These are phyloP conservation scores for Leishmania mexicana DNA, from an alignment of 208 protist genomes.

Conservation along the genomic window DNA sequence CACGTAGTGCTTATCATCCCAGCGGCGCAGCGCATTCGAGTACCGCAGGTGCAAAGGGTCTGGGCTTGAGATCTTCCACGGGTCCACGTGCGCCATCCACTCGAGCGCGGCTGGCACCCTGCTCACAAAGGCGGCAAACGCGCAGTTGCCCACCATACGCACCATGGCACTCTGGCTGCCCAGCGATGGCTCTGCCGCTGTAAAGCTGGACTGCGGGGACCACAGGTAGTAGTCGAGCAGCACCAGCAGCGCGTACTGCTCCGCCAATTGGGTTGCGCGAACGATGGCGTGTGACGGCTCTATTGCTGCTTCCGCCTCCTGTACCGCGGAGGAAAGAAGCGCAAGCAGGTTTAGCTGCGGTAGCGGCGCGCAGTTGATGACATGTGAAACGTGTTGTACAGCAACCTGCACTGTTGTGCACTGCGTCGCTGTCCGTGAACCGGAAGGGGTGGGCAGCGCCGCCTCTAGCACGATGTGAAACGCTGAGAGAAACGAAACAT, in stretches of 20 bases:
- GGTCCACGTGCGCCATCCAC: constrained; percentile 74
- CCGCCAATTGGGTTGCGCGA: constrained; percentile 29
- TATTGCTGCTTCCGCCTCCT: constrained; percentile 9
- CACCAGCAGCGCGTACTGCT: constrained; percentile 70
- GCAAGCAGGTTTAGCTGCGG: constrained; percentile 13
- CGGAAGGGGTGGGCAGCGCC: constrained; percentile 1
- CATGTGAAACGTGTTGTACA: neutral
- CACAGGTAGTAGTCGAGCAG: constrained; percentile 65
- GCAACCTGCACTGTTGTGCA: constrained; percentile 2
- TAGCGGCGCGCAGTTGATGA: neutral
- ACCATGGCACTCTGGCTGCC: neutral
- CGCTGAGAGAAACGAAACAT: constrained; percentile 10
- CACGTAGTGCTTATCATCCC: constrained; percentile 82
- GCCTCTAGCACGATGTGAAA: constrained; percentile 16
- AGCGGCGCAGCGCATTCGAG: constrained; percentile 79
- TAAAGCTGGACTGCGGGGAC: constrained; percentile 7
- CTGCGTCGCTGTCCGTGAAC: neutral
- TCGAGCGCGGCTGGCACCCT: constrained; percentile 19
- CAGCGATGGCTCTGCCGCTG: neutral
- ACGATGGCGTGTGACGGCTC: constrained; percentile 11
- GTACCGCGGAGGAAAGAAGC: constrained; percentile 7
- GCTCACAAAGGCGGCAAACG: constrained; percentile 52
- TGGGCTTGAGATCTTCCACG: constrained; percentile 59
- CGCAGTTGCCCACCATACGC: constrained; percentile 10
- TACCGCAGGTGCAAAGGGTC: constrained; percentile 74